Base-by-base conservation (phyloP, 2,329 filamentous ascomycete species). In the Sordariomycetes sp. region DNA sequence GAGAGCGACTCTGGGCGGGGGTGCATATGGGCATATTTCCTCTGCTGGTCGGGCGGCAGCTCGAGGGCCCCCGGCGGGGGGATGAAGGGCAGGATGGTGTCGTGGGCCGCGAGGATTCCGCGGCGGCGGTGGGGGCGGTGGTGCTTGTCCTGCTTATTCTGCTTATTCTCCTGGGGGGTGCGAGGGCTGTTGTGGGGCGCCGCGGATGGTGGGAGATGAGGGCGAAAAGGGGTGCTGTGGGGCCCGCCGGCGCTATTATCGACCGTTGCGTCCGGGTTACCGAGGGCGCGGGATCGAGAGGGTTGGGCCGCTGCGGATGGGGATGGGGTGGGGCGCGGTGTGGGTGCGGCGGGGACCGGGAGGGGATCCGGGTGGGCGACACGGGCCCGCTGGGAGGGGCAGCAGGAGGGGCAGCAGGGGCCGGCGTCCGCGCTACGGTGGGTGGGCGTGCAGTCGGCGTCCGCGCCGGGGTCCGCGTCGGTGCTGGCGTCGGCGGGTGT, bases 1-100 rank as follows among this genome's bases (percentile, higher is more conserved):
- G 75, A 77, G 58, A 75, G 62, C 64, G 73, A 76, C 56, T 76
- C 74, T 65, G 71, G 67, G 62, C 74, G 73, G 61, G 68, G 55
- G 51, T 61, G 61, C 68, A 73, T 71, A 65, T 65, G 15, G 17
- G 36, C 55, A 52, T 52, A 32, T 52, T 52, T 39, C 50, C 36
- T 32, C 28, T n/a, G 45, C 45, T 24, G 8, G 15, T 7, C 22
- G 45, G n/a, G 54, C 25, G 24, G 42, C 15, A n/a, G 10, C 39
- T n/a, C 15, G 15, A n/a, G 17, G 39, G 39, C 28, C 35, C 53
- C 53, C 25, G 22, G 22, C 22, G n/a, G 34, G 34, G 36, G 39
- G 4, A 54, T 15, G 24, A 48, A 55, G 13, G 36, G 36, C 42
- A 55, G 42, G 28, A 42, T 28, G 7, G 48, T 24, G 10, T 56